Percentiles rank a stretch among this genome's conserved stretches.
These are phyloP conservation scores for Amylocystis lapponica DNA, from an alignment of 768 basidiomycete species.

Conservation along the genomic window DNA sequence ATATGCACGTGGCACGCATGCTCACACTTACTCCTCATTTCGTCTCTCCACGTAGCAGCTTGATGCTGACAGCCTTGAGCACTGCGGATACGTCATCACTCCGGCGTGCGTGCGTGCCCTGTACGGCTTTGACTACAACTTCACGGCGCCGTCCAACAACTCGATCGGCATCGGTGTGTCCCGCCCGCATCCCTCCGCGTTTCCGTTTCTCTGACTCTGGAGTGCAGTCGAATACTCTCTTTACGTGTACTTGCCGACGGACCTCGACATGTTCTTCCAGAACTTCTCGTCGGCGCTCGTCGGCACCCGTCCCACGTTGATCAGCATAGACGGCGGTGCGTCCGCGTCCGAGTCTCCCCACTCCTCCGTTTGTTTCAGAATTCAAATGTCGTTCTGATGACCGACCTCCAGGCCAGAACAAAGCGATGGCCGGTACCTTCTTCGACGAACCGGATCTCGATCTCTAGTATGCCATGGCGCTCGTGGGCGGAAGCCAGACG, in stretches of 20 bases:
- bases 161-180: slow-evolving; percentile 25
- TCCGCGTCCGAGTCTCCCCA: too few species aligned
- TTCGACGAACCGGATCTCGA: slow-evolving; percentile 67
- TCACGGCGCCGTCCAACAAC: slow-evolving; percentile 19
- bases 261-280: slow-evolving; percentile 37
- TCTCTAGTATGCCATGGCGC: slow-evolving; percentile 60
- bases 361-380: too few species aligned
- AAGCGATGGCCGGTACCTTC: too few species aligned
- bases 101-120: slow-evolving; percentile 24
- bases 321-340: slow-evolving; percentile 30
- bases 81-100: slow-evolving; percentile 24
- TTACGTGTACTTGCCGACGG: slow-evolving; percentile 34
- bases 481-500: slow-evolving; percentile 20
- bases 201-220: neutral
- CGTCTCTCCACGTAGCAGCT: neutral
- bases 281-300: slow-evolving; percentile 37
- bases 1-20: slow-evolving; percentile 2
- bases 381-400: too few species aligned
- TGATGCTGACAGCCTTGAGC: slow-evolving; percentile 4
- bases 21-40: slow-evolving; percentile 1
- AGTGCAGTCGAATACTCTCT: slow-evolving; percentile 38
- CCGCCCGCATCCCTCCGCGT: neutral
- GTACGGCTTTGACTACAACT: slow-evolving; percentile 24
- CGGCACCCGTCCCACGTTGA: slow-evolving; percentile 33
- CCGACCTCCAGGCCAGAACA: too few species aligned